Conservation (phyloP, 2,329 filamentous ascomycete genomes). For the Xenoacremonium recifei region DNA sequence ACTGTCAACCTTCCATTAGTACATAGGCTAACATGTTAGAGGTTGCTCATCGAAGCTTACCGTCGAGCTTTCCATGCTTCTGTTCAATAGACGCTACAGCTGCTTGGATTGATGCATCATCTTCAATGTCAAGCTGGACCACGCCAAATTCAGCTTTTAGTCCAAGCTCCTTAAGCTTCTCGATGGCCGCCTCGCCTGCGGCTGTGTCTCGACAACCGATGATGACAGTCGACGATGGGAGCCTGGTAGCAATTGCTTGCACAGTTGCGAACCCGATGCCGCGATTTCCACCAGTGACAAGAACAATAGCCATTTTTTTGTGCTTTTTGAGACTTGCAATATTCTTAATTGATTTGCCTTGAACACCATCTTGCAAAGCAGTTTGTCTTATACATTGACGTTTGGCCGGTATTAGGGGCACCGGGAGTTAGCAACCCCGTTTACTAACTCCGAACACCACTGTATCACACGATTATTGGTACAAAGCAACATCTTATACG, state of each 20-base stretch:
- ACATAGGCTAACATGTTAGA: neutral
- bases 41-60: too few relatives aligned
- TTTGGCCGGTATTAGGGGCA: too few relatives aligned
- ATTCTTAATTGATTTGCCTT: too few relatives aligned
- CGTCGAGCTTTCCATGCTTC: neutral
- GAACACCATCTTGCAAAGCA: too few relatives aligned
- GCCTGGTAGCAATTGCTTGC: neutral
- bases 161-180: neutral
- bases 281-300: neutral
- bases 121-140: neutral
- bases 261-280: neutral
- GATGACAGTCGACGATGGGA: neutral
- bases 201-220: neutral
- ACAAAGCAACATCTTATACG: too few relatives aligned
- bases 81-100: neutral
- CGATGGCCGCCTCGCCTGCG: neutral
- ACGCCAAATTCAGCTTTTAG: neutral
- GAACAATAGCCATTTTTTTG: neutral
- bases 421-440: too few relatives aligned
- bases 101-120: neutral
- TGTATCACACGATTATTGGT: too few relatives aligned
- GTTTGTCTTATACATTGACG: too few relatives aligned
- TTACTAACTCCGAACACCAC: too few relatives aligned
- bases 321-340: neutral
- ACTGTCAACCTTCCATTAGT: neutral